Evolutionary conservation across 805 yeast species (phyloP).

Genomic region (Candida andamanensis): DNA sequence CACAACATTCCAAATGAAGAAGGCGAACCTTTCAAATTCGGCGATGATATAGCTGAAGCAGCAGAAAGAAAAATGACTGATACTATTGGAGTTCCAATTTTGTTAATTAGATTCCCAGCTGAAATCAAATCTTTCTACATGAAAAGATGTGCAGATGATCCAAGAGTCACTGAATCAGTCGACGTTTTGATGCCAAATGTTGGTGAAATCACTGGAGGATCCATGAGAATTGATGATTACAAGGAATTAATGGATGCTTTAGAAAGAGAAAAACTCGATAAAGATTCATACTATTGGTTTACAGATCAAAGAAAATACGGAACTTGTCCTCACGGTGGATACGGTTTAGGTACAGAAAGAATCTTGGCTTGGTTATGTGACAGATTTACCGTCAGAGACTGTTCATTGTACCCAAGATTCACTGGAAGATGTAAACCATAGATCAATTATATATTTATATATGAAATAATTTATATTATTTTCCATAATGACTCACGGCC

Average conservation of each 20-base stretch:
- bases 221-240: constrained; percentile 86
- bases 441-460: neutral
- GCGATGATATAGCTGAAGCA: constrained; percentile 99
- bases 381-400: constrained; percentile 97
- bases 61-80: constrained; percentile 99
- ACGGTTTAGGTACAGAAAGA: constrained; percentile 97
- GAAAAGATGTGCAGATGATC: constrained; percentile 87
- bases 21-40: constrained; percentile 86
- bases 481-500: no score
- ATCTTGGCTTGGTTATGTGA: constrained; percentile 97
- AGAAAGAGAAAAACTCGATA: constrained; percentile 85
- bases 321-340: constrained; percentile 98
- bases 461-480: no score
- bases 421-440: constrained; percentile 97
- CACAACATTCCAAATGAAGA: constrained; percentile 93
- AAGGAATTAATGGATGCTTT: constrained; percentile 87
- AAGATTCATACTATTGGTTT: constrained; percentile 91
- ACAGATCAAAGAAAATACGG: constrained; percentile 95
- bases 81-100: constrained; percentile 84
- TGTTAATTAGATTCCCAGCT: constrained; percentile 91
- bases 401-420: constrained; percentile 96
- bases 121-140: constrained; percentile 97
- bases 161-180: constrained; percentile 94
- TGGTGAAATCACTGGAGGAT: constrained; percentile 98
- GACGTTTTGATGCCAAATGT: constrained; percentile 99